Evolutionary conservation across 2,329 filamentous ascomycete species (phyloP), one percentile per base, ranked within the genome.

Genomic region (Xylaria sp.): DNA sequence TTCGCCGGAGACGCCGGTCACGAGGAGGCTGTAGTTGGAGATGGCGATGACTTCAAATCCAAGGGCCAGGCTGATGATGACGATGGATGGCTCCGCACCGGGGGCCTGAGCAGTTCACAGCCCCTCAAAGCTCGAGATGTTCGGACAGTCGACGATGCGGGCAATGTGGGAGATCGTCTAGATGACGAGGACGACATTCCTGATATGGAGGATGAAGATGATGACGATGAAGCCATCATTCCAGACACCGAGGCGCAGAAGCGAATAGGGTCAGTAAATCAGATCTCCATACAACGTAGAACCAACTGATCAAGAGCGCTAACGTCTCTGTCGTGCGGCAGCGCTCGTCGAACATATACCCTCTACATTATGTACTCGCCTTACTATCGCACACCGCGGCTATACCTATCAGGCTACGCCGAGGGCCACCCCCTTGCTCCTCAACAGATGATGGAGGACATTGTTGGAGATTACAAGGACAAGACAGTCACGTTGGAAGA

Each of bases 401-500:
- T 98, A 76, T 99, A 98, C 81, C 90, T 99, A 57, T 97, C 94
- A 0, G 96, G 96, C 76, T 98, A 98, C 81, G 88, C 92, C 31
- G 88, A 89, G 67, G 93, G 93, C 34, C 92, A 94, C 73, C 94
- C 94, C 1, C 90, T 97, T 0, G 89, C 92, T 3, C 94, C 94
- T 2, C 88, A 92, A 61, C 86, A 91, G 62, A 97, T 97, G 94
- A 97, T 97, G 92, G 93, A 97, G 81, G 94, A 97, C 80, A 97
- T 97, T 66, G 92, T 97, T 44, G 94, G 94, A 71, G 94, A 97
- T 84, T 97, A 97, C 85, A 97, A 97, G 80, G 94, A 97, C 84
- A 99, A 99, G 86, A 99, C 96, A 0, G 96, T 99, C 69, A 99
- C 96, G 1, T 90, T 98, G 68, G 96, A 99, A 80, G 94, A 98